These are phyloP conservation scores for Crithidia expoeki DNA, from an alignment of 208 protist genomes.

Conservation along the genomic window DNA sequence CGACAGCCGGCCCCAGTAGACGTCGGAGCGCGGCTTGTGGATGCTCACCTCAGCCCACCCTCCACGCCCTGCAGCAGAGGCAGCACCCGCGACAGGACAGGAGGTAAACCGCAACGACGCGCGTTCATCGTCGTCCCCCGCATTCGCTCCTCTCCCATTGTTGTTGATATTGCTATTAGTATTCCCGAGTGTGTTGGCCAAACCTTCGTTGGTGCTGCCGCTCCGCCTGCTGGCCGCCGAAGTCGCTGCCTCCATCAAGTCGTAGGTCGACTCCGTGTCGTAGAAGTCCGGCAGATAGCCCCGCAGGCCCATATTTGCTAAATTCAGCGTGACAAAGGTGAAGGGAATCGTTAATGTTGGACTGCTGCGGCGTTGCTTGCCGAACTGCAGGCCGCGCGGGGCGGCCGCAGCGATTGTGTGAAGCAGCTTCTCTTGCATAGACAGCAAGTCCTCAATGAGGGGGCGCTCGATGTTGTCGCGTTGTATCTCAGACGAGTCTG, in stretches of 20 bases:
- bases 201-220: not conserved
- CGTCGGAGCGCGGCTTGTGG: slow-evolving; percentile 20
- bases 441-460: slow-evolving; percentile 20
- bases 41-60: not conserved
- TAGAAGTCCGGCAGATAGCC: slow-evolving; percentile 34
- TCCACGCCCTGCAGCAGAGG: not conserved
- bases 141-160: not conserved
- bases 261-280: slow-evolving; percentile 18
- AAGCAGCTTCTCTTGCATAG: slow-evolving; percentile 28
- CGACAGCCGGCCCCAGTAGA: slow-evolving; percentile 33
- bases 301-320: slow-evolving; percentile 24
- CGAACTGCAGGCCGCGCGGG: slow-evolving; percentile 28
- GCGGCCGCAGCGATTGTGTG: slow-evolving; percentile 19
- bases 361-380: slow-evolving; percentile 19
- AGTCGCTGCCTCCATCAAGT: not conserved
- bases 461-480: slow-evolving; percentile 14
- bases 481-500: not conserved
- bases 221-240: not conserved
- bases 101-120: not conserved
- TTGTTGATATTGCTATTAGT: not conserved
- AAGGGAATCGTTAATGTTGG: slow-evolving; percentile 17
- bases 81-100: too few species aligned
- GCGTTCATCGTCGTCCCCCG: not conserved
- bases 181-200: not conserved
- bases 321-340: slow-evolving; percentile 25